Evolutionary conservation across 306 rosid species (phyloP).

Genomic region (Notholithocarpus densiflorus): DNA sequence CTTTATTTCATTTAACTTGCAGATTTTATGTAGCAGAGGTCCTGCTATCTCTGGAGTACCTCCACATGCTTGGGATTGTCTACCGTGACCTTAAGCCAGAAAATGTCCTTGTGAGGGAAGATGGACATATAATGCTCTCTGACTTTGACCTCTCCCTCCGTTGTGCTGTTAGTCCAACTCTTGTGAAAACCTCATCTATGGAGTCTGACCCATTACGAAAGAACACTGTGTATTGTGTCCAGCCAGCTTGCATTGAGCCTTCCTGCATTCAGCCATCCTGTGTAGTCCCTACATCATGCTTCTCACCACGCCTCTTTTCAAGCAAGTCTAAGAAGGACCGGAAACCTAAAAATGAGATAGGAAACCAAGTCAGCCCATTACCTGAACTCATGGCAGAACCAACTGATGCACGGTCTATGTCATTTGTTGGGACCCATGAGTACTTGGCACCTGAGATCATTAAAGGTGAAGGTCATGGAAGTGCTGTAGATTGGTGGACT

Average conservation of each 20-base stretch:
- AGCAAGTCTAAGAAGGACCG: slow-evolving; percentile 93
- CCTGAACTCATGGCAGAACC: slow-evolving; percentile 99
- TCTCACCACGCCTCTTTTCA: slow-evolving; percentile 85
- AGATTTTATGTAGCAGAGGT: slow-evolving; percentile 98
- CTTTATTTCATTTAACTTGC: slow-evolving; percentile 41
- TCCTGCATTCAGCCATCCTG: slow-evolving; percentile 99
- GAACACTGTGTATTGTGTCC: slow-evolving; percentile 77
- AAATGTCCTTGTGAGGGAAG: slow-evolving; percentile 92
- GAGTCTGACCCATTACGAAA: slow-evolving; percentile 72
- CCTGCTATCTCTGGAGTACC: slow-evolving; percentile 82
- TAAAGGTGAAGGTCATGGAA: slow-evolving; percentile 98
- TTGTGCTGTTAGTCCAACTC: slow-evolving; percentile 89
- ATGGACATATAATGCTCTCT: slow-evolving; percentile 97
- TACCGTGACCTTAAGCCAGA: slow-evolving; percentile 99
- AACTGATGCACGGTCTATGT: slow-evolving; percentile 96
- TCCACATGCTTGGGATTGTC: slow-evolving; percentile 98
- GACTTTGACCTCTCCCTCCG: slow-evolving; percentile 96
- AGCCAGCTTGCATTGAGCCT: slow-evolving; percentile 93
- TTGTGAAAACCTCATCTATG: slow-evolving; percentile 55
- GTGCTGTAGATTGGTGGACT: slow-evolving; percentile 99
- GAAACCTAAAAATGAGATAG: slow-evolving; percentile 68
- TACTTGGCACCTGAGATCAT: slow-evolving; percentile 96
- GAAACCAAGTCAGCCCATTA: slow-evolving; percentile 88
- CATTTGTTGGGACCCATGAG: slow-evolving; percentile 95
- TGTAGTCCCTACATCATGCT: slow-evolving; percentile 93